Conservation (phyloP, 305 asterid genomes). For the Fraxinus velutina region DNA sequence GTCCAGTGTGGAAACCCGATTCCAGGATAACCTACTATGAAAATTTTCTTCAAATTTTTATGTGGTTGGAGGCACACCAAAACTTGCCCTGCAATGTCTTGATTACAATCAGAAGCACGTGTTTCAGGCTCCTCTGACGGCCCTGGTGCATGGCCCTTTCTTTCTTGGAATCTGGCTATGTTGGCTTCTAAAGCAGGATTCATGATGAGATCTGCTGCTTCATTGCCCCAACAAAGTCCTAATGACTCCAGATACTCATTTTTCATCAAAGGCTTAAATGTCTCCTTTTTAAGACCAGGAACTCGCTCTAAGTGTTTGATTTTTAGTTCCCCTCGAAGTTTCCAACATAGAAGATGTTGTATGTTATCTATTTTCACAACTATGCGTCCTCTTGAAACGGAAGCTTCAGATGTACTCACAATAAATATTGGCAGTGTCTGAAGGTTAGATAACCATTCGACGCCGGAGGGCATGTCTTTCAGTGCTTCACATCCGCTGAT, state of each 20-base stretch:
- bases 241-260: constrained; percentile 20
- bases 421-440: constrained; percentile 33
- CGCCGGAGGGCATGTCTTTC: constrained; percentile 29
- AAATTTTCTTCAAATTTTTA: constrained; percentile 26
- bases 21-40: constrained; percentile 33
- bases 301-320: constrained; percentile 31
- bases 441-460: constrained; percentile 22
- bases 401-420: background rate
- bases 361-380: too few species aligned
- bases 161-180: background rate
- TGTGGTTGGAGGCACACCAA: constrained; percentile 27
- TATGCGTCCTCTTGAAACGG: too few species aligned
- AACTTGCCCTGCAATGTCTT: constrained; percentile 21
- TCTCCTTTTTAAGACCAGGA: constrained; percentile 14
- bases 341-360: too few species aligned
- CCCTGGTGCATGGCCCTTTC: background rate
- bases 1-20: constrained; percentile 17
- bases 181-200: background rate
- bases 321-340: constrained; percentile 25
- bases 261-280: constrained; percentile 10
- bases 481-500: constrained; percentile 33
- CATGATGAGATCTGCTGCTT: background rate
- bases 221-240: constrained; percentile 25
- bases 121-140: constrained; percentile 6
- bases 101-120: background rate